Conservation (phyloP, 1,284 basidiomycete species). For the Tranzscheliella williamsii region DNA sequence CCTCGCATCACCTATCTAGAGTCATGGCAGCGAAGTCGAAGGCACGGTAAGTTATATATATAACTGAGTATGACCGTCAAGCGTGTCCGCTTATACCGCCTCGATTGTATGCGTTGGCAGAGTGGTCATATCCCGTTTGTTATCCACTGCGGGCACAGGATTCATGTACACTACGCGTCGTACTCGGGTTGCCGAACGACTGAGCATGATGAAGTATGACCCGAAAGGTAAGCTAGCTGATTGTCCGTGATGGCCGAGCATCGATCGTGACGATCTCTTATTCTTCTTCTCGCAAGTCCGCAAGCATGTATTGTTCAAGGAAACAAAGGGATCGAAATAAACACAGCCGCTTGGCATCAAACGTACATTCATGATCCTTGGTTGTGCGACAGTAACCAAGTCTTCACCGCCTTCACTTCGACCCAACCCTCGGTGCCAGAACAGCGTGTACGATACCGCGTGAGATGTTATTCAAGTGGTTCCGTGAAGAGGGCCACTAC, state of each 20-base stretch:
- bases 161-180: conserved; percentile 57
- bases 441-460: too few species aligned
- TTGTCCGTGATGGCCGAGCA: too few species aligned
- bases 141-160: conserved; percentile 58
- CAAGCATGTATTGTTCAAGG: conserved; percentile 56
- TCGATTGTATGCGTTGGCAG: conserved; percentile 12
- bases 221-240: conserved; percentile 55
- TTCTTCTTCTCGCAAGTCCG: conserved; percentile 29
- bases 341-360: too few species aligned
- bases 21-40: conserved; percentile 59
- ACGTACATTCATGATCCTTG: too few species aligned
- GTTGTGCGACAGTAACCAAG: too few species aligned
- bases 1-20: too few species aligned
- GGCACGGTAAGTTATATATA: conserved; percentile 55
- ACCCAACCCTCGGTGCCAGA: too few species aligned
- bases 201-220: conserved; percentile 60
- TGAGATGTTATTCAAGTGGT: too few species aligned
- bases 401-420: too few species aligned
- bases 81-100: neutral
- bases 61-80: neutral
- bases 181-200: conserved; percentile 45
- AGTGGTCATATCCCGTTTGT: conserved; percentile 55
- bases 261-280: neutral
- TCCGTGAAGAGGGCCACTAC: neutral
- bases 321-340: conserved; percentile 49